phyloP scores from a whole-genome alignment of 2,329 filamentous ascomycete genomes.

The Fusarium sp. region DNA sequence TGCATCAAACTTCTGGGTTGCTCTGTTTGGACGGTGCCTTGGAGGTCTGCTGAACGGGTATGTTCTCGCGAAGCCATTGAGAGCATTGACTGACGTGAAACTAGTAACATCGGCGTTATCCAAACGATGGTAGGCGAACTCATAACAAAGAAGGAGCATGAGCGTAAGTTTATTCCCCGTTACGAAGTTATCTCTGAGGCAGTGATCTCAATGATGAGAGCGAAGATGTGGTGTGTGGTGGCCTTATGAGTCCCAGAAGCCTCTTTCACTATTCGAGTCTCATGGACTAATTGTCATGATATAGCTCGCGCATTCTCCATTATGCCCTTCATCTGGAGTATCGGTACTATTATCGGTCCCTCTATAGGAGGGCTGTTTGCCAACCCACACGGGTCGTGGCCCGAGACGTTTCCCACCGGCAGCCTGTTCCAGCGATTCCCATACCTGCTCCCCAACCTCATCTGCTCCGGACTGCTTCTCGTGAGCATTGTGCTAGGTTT shows the following conservation, averaged over 20 bases:
- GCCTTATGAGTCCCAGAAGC: neutral
- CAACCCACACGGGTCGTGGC: slow-evolving; percentile 77
- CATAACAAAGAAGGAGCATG: slow-evolving; percentile 82
- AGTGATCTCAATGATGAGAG: neutral
- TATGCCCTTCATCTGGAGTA: slow-evolving; percentile 94
- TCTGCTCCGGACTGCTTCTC: slow-evolving; percentile 79
- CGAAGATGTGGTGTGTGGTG: neutral
- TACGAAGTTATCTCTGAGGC: neutral
- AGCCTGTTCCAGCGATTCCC: slow-evolving; percentile 80
- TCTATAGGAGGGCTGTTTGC: slow-evolving; percentile 88
- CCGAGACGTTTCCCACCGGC: slow-evolving; percentile 69
- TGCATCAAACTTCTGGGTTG: slow-evolving; percentile 82
- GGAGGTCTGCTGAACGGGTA: slow-evolving; percentile 79
- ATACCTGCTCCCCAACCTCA: slow-evolving; percentile 86
- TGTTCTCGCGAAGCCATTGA: neutral
- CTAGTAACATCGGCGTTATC: slow-evolving; percentile 83
- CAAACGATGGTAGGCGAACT: slow-evolving; percentile 94
- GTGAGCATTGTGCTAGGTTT: slow-evolving; percentile 83
- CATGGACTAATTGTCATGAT: slow-evolving; percentile 6
- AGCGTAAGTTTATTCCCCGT: slow-evolving; percentile 67
- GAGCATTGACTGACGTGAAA: neutral
- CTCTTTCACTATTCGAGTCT: neutral
- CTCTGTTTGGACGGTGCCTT: slow-evolving; percentile 77
- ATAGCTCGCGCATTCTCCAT: slow-evolving; percentile 83
- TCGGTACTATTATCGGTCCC: slow-evolving; percentile 88